Conservation (phyloP, 495 filamentous ascomycete genomes). For the Chlorociboria aeruginascens region DNA sequence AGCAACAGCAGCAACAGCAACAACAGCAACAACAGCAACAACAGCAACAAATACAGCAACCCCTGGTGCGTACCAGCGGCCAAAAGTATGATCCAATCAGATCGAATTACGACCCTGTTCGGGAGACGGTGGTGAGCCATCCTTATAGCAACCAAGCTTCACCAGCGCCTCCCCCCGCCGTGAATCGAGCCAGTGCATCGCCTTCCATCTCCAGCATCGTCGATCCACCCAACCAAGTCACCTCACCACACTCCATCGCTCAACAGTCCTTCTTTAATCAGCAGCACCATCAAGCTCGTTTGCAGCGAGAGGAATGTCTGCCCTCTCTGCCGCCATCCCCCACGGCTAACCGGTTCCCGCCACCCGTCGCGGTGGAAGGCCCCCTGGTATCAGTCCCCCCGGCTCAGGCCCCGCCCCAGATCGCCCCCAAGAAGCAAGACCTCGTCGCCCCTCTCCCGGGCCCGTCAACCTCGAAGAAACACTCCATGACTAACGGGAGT, state of each 20-base stretch:
- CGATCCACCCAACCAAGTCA: constrained; percentile 49
- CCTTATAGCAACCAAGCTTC: constrained; percentile 39
- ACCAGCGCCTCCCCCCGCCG: constrained; percentile 35
- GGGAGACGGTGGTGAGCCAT: constrained; percentile 34
- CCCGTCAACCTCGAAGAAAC: constrained; percentile 21
- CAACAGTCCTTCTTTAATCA: constrained; percentile 30
- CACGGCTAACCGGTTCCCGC: constrained; percentile 11
- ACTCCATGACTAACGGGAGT: constrained; percentile 21
- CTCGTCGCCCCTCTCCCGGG: neutral
- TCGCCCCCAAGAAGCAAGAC: neutral
- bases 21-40: constrained; percentile 18
- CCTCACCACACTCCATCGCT: constrained; percentile 31
- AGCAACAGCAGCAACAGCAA: constrained; percentile 16
- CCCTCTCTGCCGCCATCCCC: constrained; percentile 18
- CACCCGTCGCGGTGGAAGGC: constrained; percentile 14
- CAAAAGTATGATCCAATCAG: constrained; percentile 84
- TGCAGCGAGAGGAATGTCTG: constrained; percentile 14
- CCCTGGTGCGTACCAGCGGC: constrained; percentile 47
- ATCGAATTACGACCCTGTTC: constrained; percentile 48
- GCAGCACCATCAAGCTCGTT: constrained; percentile 19
- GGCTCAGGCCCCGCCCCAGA: constrained; percentile 13
- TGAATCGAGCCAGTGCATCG: constrained; percentile 68
- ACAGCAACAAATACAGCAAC: constrained; percentile 9
- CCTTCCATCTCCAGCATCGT: constrained; percentile 85
- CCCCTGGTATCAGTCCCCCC: constrained; percentile 2